Conservation (phyloP, 2,329 filamentous ascomycete species). For the Teratosphaeria epicoccoides region DNA sequence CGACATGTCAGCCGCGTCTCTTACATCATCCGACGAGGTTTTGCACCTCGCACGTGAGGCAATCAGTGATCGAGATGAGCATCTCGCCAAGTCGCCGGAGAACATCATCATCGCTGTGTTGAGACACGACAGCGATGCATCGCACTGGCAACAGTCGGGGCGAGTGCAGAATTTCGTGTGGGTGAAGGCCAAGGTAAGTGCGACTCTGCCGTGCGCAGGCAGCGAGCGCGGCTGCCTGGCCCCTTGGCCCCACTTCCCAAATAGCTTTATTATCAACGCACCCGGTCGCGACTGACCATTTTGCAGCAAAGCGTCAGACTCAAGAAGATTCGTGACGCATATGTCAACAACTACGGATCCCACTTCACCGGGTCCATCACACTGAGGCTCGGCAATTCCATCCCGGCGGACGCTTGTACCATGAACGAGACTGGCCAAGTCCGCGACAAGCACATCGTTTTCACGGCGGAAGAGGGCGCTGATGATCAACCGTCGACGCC, state of each 20-base stretch:
- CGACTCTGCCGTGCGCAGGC: background rate
- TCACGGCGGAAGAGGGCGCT: background rate
- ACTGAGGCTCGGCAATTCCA: background rate
- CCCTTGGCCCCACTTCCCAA: no score
- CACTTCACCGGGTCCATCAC: background rate
- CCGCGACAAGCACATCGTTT: background rate
- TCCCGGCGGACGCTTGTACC: background rate
- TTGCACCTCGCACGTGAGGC: background rate
- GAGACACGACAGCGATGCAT: background rate
- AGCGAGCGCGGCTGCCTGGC: background rate
- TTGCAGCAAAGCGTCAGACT: constrained; percentile 1
- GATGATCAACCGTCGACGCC: constrained; percentile 1
- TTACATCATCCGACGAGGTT: background rate
- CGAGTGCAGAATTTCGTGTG: background rate
- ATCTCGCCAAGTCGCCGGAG: background rate
- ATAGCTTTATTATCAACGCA: no score
- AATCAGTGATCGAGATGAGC: background rate
- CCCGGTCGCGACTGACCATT: background rate
- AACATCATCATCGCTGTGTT: background rate
- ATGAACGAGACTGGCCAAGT: background rate
- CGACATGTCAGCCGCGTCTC: background rate
- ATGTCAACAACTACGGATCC: background rate
- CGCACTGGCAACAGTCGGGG: background rate
- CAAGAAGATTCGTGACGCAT: background rate
- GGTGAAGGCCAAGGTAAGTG: background rate